These are phyloP conservation scores for Sporothrix pallida DNA, from an alignment of 2,329 filamentous ascomycete species.

Conservation along the genomic window DNA sequence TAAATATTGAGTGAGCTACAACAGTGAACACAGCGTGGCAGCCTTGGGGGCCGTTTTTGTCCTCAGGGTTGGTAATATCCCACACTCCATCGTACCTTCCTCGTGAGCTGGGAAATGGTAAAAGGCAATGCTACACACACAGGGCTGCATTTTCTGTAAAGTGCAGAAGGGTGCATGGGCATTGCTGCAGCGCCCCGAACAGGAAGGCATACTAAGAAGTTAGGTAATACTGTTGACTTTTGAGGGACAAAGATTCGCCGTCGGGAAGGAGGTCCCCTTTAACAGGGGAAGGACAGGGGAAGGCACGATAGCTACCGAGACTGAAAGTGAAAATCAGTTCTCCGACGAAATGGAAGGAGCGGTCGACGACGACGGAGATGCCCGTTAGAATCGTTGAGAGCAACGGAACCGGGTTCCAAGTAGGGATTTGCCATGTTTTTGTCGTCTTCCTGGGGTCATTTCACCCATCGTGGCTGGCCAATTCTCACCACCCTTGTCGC, in stretches of 20 bases:
- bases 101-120: too few species aligned
- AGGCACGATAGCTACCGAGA: too few species aligned
- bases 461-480: too few species aligned
- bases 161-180: too few species aligned
- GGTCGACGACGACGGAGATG: too few species aligned
- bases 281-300: neutral
- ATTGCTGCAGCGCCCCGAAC: neutral
- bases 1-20: neutral
- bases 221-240: neutral
- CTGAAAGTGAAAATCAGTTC: too few species aligned
- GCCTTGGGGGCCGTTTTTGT: neutral
- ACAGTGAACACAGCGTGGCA: neutral
- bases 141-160: neutral
- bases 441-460: neutral
- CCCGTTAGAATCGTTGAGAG: too few species aligned
- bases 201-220: conserved; percentile 13
- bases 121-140: neutral
- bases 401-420: too few species aligned
- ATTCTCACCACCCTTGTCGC: too few species aligned
- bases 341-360: too few species aligned
- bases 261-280: too few species aligned
- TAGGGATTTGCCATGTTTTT: neutral
- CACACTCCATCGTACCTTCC: neutral
- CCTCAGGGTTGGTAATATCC: neutral
- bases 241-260: too few species aligned